phyloP scores from a whole-genome alignment of 2,329 filamentous ascomycete species.

The Colletotrichum sp. region DNA sequence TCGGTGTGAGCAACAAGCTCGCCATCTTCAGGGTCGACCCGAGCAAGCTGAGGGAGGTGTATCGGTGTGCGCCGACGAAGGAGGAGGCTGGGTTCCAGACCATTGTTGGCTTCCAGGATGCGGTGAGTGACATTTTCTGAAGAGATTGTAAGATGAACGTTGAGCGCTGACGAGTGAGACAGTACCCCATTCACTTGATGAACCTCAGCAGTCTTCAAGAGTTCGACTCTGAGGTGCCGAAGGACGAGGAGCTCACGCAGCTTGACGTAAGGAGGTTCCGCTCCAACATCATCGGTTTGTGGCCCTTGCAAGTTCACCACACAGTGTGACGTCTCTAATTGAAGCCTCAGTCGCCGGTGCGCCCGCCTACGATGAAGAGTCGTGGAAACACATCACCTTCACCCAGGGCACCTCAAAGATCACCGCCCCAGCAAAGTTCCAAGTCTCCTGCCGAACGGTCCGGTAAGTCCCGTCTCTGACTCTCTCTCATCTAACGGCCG shows the following conservation, averaged over 20 bases:
- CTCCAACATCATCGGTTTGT: slow-evolving; percentile 71
- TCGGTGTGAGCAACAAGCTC: slow-evolving; percentile 70
- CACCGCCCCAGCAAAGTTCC: slow-evolving; percentile 46
- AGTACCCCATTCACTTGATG: slow-evolving; percentile 75
- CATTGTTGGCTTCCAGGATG: slow-evolving; percentile 72
- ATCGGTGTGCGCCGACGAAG: slow-evolving; percentile 62
- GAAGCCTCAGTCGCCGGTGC: slow-evolving; percentile 59
- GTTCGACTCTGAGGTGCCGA: slow-evolving; percentile 61
- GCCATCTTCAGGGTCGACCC: slow-evolving; percentile 73
- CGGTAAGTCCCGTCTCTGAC: slow-evolving; percentile 43
- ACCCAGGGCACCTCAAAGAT: slow-evolving; percentile 53
- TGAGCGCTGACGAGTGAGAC: not conserved
- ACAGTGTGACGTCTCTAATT: not conserved
- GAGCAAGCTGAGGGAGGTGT: slow-evolving; percentile 59
- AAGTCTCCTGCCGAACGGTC: slow-evolving; percentile 68
- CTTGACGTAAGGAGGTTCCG: slow-evolving; percentile 71
- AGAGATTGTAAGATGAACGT: not conserved
- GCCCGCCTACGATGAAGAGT: slow-evolving; percentile 71
- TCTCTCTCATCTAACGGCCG: not conserved
- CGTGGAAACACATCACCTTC: slow-evolving; percentile 67
- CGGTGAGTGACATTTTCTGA: slow-evolving; percentile 49
- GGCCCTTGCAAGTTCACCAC: not conserved
- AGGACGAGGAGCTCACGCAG: slow-evolving; percentile 49
- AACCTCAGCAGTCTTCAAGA: slow-evolving; percentile 68
- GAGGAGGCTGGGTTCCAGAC: slow-evolving; percentile 68